A percentile compares a stretch with the other conserved stretches of the same genome.
These are phyloP conservation scores for Dacryopinax primogenitus DNA, from an alignment of 768 basidiomycete genomes.

Conservation along the genomic window DNA sequence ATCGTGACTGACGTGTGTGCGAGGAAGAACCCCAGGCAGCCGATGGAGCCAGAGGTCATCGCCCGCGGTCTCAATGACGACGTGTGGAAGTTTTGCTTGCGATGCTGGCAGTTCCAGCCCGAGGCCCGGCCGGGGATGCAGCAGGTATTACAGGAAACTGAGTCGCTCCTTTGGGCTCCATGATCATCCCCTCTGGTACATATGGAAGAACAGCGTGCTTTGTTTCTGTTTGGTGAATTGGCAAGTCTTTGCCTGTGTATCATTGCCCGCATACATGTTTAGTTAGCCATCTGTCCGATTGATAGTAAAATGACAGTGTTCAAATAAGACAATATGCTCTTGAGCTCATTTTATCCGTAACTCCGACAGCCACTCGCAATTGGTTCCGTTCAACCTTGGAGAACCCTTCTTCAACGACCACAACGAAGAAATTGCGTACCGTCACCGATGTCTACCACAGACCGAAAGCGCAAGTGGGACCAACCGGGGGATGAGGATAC, in stretches of 20 bases:
- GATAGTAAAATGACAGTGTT: not conserved
- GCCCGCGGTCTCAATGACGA: not conserved
- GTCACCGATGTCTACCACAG: not conserved
- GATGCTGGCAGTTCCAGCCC: not conserved
- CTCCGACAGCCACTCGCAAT: not conserved
- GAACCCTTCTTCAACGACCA: not conserved
- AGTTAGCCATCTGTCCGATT: not conserved
- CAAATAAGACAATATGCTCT: not conserved
- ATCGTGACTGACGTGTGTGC: not conserved
- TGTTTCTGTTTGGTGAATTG: too few relatives aligned
- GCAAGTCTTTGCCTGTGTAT: too few relatives aligned
- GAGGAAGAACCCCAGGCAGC: not conserved
- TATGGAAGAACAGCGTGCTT: not conserved
- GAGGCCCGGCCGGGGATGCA: not conserved
- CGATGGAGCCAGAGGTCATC: not conserved
- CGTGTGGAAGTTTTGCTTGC: conserved; percentile 7
- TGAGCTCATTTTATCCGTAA: not conserved
- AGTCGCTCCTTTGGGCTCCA: not conserved
- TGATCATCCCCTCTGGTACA: not conserved
- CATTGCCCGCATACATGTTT: not conserved
- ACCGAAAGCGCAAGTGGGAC: conserved; percentile 68
- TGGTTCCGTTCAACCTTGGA: not conserved
- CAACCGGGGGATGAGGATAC: conserved; percentile 41
- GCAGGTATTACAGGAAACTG: conserved; percentile 3
- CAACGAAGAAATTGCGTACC: not conserved